Evolutionary conservation across 257 asterid species (phyloP).

Genomic region (Capsicum chinense): DNA sequence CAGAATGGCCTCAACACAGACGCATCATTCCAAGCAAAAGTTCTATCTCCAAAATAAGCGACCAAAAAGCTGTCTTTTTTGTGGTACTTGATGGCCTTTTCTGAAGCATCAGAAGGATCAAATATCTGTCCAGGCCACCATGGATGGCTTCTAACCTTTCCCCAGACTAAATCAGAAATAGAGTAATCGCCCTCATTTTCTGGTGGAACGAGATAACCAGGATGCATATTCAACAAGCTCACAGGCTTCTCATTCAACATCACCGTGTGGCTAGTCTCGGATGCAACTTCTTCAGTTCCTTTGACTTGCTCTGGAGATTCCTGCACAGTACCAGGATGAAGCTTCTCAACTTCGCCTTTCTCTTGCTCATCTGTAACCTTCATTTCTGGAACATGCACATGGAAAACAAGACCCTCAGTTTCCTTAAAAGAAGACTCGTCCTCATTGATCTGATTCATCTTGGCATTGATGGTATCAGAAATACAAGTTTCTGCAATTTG

Average conservation of each 20-base stretch:
- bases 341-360: slow-evolving; percentile 46
- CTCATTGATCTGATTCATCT: slow-evolving; percentile 33
- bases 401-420: slow-evolving; percentile 39
- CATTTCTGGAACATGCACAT: slow-evolving; percentile 47
- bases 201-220: slow-evolving; percentile 60
- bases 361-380: slow-evolving; percentile 39
- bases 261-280: slow-evolving; percentile 44
- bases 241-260: slow-evolving; percentile 41
- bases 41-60: slow-evolving; percentile 92
- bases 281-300: slow-evolving; percentile 44
- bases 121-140: slow-evolving; percentile 99
- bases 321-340: slow-evolving; percentile 37
- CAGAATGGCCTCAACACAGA: slow-evolving; percentile 79
- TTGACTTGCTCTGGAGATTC: slow-evolving; percentile 38
- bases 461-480: slow-evolving; percentile 29
- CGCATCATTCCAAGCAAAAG: slow-evolving; percentile 95
- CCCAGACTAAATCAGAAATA: slow-evolving; percentile 90
- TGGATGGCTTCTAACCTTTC: slow-evolving; percentile 95
- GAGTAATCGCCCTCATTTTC: slow-evolving; percentile 58
- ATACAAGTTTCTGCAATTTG: slow-evolving; percentile 26
- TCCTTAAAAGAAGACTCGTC: slow-evolving; percentile 38
- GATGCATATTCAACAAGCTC: slow-evolving; percentile 48
- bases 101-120: slow-evolving; percentile 85
- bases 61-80: slow-evolving; percentile 85
- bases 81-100: slow-evolving; percentile 69